A percentile compares a stretch with the other conserved stretches of the same genome.
These are phyloP conservation scores for Xylaria multiplex DNA, from an alignment of 2,329 filamentous ascomycete species.

Conservation along the genomic window DNA sequence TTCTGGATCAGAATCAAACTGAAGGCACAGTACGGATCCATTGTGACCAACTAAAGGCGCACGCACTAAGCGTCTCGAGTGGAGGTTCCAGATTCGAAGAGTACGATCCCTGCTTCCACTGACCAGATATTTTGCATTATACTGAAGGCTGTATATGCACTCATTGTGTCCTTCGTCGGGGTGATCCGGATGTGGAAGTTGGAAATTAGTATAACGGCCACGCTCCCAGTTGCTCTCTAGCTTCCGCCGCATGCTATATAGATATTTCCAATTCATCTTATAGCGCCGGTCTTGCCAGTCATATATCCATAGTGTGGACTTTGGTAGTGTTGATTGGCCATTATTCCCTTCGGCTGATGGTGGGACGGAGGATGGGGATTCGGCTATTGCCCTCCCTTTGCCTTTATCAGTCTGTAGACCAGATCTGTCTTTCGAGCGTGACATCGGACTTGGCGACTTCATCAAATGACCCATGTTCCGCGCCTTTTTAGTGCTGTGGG, in stretches of 20 bases:
- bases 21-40: constrained; percentile 91
- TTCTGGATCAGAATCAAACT: constrained; percentile 88
- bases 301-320: constrained; percentile 63
- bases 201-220: constrained; percentile 85
- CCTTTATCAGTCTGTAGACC: constrained; percentile 45
- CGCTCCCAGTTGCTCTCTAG: constrained; percentile 93
- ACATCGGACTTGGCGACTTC: constrained; percentile 49
- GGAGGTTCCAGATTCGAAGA: constrained; percentile 89
- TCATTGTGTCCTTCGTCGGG: constrained; percentile 86
- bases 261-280: constrained; percentile 88
- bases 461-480: constrained; percentile 49
- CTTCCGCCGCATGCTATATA: constrained; percentile 86
- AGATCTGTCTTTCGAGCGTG: constrained; percentile 44
- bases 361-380: constrained; percentile 30
- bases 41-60: constrained; percentile 79
- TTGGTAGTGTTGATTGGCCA: constrained; percentile 48
- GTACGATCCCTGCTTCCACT: constrained; percentile 92
- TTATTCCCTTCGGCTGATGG: constrained; percentile 26
- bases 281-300: constrained; percentile 60
- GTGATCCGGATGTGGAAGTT: constrained; percentile 84
- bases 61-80: constrained; percentile 79
- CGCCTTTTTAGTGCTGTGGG: constrained; percentile 42
- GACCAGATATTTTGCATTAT: constrained; percentile 84
- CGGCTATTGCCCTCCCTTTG: constrained; percentile 51
- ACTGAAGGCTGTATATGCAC: constrained; percentile 96